A percentile compares a stretch with the other conserved stretches of the same genome.
Conservation (phyloP, 73 alveolate genomes). For the Paramecium pentaurelia region DNA sequence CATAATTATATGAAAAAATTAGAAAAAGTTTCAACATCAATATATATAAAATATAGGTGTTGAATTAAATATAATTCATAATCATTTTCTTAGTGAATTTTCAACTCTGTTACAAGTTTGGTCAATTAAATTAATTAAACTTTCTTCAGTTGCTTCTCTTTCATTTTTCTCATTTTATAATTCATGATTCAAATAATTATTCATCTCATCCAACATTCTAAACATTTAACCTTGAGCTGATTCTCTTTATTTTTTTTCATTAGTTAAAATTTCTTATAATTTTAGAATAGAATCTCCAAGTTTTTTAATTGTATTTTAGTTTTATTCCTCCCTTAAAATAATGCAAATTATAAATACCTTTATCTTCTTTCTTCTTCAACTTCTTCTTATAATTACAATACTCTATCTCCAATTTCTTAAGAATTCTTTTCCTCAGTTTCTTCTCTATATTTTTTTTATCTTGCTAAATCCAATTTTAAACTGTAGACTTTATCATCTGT, state of each 20-base stretch:
- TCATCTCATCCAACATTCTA: conserved; percentile 78
- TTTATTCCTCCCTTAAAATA: conserved; percentile 63
- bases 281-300: conserved; percentile 68
- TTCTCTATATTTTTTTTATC: conserved; percentile 76
- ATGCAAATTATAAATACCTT: not conserved
- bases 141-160: conserved; percentile 73
- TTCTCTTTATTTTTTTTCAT: conserved; percentile 70
- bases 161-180: conserved; percentile 63
- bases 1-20: not conserved
- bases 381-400: not conserved
- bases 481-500: conserved; percentile 72
- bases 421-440: conserved; percentile 45
- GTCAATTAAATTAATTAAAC: conserved; percentile 65
- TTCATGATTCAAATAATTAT: conserved; percentile 61
- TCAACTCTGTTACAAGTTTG: conserved; percentile 79
- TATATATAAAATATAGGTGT: too few species aligned
- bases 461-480: conserved; percentile 72
- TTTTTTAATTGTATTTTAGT: conserved; percentile 45
- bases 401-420: conserved; percentile 23
- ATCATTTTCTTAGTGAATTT: conserved; percentile 52
- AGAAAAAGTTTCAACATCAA: not conserved
- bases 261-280: conserved; percentile 64
- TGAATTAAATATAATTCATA: not conserved
- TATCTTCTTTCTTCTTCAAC: conserved; percentile 62
- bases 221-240: conserved; percentile 64